Conservation (phyloP, 495 filamentous ascomycete species). For the Viridothelium virens region DNA sequence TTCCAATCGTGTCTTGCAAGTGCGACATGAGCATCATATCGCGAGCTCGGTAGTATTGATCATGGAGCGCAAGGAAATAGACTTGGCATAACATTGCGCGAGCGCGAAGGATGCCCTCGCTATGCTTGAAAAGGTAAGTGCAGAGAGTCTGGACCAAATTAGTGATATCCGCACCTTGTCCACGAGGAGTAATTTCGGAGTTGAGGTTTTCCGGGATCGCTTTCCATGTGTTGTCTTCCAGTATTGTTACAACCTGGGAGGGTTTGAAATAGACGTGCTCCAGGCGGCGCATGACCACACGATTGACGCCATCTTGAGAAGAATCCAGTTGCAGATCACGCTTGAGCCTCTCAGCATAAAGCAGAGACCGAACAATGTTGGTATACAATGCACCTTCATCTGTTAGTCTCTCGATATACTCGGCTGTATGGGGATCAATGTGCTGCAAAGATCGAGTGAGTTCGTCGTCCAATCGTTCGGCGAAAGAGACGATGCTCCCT, state of each 20-base stretch:
- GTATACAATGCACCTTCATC: constrained; percentile 91
- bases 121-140: constrained; percentile 89
- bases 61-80: constrained; percentile 94
- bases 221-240: constrained; percentile 91
- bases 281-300: constrained; percentile 82
- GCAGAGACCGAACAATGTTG: constrained; percentile 72
- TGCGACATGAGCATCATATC: constrained; percentile 99
- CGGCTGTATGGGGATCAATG: constrained; percentile 96
- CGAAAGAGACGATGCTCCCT: constrained; percentile 86
- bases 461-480: constrained; percentile 94
- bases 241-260: constrained; percentile 79
- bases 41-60: constrained; percentile 92
- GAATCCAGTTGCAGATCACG: constrained; percentile 63
- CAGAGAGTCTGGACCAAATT: constrained; percentile 78
- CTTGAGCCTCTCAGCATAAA: constrained; percentile 76
- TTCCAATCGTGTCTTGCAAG: constrained; percentile 87
- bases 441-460: constrained; percentile 91
- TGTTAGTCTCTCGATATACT: constrained; percentile 91
- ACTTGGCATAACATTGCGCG: constrained; percentile 97
- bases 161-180: constrained; percentile 52
- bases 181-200: constrained; percentile 71
- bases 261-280: constrained; percentile 99
- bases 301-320: constrained; percentile 76
- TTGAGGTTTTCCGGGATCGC: constrained; percentile 61
- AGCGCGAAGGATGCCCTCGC: constrained; percentile 89